phyloP scores from a whole-genome alignment of 306 rosid genomes.

The Vicia faba region DNA sequence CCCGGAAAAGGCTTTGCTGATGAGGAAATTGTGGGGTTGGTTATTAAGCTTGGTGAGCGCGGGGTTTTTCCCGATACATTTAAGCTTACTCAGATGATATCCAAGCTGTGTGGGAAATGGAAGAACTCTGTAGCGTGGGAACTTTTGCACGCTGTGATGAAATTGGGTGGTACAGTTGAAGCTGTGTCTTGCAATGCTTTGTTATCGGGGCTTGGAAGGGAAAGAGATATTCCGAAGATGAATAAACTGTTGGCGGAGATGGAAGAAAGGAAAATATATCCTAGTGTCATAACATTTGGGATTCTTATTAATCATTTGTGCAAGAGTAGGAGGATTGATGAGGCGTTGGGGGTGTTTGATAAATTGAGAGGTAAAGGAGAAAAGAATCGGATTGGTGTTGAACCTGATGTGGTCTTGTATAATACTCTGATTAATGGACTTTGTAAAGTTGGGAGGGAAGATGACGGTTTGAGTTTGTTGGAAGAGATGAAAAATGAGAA shows the following conservation, averaged over 20 bases:
- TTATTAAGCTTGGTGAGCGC: slow-evolving; percentile 45
- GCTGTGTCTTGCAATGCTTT: slow-evolving; percentile 72
- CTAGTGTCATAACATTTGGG: slow-evolving; percentile 64
- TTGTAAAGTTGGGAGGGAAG: slow-evolving; percentile 84
- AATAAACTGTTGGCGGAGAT: slow-evolving; percentile 61
- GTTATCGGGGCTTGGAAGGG: slow-evolving; percentile 61
- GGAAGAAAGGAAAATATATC: slow-evolving; percentile 63
- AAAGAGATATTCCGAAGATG: slow-evolving; percentile 53
- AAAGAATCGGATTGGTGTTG: slow-evolving; percentile 36
- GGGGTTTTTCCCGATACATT: slow-evolving; percentile 53
- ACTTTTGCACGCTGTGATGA: slow-evolving; percentile 55
- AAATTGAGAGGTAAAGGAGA: slow-evolving; percentile 52
- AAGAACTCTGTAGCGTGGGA: slow-evolving; percentile 64
- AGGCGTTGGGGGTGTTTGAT: slow-evolving; percentile 61
- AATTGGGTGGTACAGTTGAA: slow-evolving; percentile 53
- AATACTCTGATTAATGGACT: slow-evolving; percentile 82
- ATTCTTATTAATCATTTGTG: slow-evolving; percentile 64
- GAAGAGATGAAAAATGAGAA: slow-evolving; percentile 58
- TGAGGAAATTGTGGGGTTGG: slow-evolving; percentile 55
- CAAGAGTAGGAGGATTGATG: slow-evolving; percentile 71
- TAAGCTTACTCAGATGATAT: slow-evolving; percentile 59
- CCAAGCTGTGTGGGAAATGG: slow-evolving; percentile 52
- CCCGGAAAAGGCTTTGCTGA: slow-evolving; percentile 45
- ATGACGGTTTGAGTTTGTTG: slow-evolving; percentile 67
- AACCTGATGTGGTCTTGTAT: slow-evolving; percentile 63